These are phyloP conservation scores for Piloderma croceum DNA, from an alignment of 768 basidiomycete genomes.

Conservation along the genomic window DNA sequence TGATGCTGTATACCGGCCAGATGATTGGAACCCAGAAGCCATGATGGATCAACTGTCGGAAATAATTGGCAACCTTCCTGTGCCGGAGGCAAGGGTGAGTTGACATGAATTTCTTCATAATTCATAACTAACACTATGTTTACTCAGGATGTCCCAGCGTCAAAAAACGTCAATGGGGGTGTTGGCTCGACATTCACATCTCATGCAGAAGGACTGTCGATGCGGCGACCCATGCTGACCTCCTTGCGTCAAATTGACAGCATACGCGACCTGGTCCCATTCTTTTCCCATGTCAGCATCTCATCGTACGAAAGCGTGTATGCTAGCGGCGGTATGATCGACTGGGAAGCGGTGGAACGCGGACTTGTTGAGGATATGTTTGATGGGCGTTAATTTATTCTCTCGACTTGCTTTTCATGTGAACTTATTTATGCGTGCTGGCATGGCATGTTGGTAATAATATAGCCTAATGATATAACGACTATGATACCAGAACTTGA, in stretches of 20 bases:
- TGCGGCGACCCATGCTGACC: slow-evolving; percentile 72
- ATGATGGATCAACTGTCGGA: slow-evolving; percentile 90
- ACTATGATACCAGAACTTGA: too few species aligned
- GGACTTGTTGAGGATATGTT: slow-evolving; percentile 86
- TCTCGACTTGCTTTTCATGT: too few species aligned
- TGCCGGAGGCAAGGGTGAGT: slow-evolving; percentile 28
- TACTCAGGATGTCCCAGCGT: not conserved
- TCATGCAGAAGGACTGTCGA: slow-evolving; percentile 35
- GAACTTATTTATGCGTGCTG: too few species aligned
- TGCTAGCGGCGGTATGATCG: slow-evolving; percentile 70
- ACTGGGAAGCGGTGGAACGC: slow-evolving; percentile 86
- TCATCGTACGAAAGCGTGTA: slow-evolving; percentile 89
- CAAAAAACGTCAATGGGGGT: too few species aligned
- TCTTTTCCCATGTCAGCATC: slow-evolving; percentile 88
- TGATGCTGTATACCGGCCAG: slow-evolving; percentile 86
- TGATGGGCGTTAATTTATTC: slow-evolving; percentile 58
- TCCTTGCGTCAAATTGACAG: slow-evolving; percentile 72
- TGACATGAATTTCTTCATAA: too few species aligned
- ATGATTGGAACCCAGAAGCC: slow-evolving; percentile 77
- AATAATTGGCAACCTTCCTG: slow-evolving; percentile 65
- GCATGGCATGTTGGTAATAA: too few species aligned
- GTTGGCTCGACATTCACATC: too few species aligned
- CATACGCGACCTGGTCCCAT: slow-evolving; percentile 79
- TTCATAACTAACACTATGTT: not conserved
- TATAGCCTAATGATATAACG: too few species aligned